phyloP scores from a whole-genome alignment of 257 asterid genomes.

The Nicotiana undulata region DNA sequence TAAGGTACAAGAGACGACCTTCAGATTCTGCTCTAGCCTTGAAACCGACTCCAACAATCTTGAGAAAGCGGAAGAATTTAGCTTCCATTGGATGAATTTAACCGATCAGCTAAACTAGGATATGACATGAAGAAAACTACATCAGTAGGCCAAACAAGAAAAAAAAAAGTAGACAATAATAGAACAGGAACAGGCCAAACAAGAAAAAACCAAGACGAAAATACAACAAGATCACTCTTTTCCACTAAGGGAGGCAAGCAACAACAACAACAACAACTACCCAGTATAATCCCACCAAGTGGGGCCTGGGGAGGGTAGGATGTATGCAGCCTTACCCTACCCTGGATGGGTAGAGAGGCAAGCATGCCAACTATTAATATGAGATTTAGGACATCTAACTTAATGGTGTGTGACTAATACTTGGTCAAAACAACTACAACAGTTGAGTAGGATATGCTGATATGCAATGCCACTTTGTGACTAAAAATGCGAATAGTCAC shows the following conservation, averaged over 20 bases:
- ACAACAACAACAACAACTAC: too few species aligned
- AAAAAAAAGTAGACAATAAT: background rate
- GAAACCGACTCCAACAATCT: slow-evolving; percentile 78
- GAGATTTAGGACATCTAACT: background rate
- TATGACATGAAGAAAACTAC: background rate
- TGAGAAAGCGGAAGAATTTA: slow-evolving; percentile 52
- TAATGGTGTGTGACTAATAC: background rate
- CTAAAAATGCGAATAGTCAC: background rate
- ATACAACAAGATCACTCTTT: background rate
- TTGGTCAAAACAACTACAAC: background rate
- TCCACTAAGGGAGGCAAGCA: background rate
- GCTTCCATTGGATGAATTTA: slow-evolving; percentile 34
- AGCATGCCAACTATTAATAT: background rate
- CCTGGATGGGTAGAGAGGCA: too few species aligned
- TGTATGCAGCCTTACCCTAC: too few species aligned
- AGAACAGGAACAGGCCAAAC: background rate
- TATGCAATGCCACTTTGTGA: background rate
- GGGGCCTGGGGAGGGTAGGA: too few species aligned
- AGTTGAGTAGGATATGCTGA: background rate
- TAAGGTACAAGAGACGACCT: slow-evolving; percentile 64
- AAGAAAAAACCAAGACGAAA: background rate
- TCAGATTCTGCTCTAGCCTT: slow-evolving; percentile 75
- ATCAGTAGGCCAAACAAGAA: background rate
- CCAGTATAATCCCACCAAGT: too few species aligned
- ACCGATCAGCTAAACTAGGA: background rate